phyloP scores from a whole-genome alignment of 371 early-diverging fungal species.

The Circinella umbellata region DNA sequence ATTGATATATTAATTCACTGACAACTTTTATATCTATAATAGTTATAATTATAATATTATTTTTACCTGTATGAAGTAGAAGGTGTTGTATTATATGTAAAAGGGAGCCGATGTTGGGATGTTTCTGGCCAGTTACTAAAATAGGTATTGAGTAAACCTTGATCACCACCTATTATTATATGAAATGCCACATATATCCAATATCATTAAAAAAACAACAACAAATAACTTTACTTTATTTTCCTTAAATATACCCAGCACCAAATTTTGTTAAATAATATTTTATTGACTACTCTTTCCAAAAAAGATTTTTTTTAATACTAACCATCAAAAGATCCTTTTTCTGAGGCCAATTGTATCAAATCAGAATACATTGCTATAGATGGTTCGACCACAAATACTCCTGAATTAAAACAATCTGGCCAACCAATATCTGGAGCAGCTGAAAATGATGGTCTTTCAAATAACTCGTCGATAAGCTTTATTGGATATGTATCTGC shows the following conservation, averaged over 20 bases:
- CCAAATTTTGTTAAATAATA: no score
- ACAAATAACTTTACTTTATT: background rate
- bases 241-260: background rate
- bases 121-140: slow-evolving; percentile 80
- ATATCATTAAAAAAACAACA: background rate
- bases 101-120: slow-evolving; percentile 78
- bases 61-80: slow-evolving; percentile 81
- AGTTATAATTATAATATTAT: background rate
- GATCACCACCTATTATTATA: slow-evolving; percentile 82
- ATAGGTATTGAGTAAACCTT: slow-evolving; percentile 90
- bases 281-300: slow-evolving; percentile 76
- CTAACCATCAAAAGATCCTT: slow-evolving; percentile 82
- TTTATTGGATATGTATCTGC: slow-evolving; percentile 85
- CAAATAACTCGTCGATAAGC: slow-evolving; percentile 86
- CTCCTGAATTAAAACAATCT: slow-evolving; percentile 96
- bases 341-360: slow-evolving; percentile 50
- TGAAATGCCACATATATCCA: background rate
- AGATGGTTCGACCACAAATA: slow-evolving; percentile 82
- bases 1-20: no score
- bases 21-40: background rate
- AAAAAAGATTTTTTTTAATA: background rate
- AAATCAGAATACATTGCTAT: slow-evolving; percentile 57
- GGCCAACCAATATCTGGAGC: slow-evolving; percentile 91
- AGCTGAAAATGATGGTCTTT: slow-evolving; percentile 76
- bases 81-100: slow-evolving; percentile 91